Evolutionary conservation across 192 early-diverging fungal genomes (phyloP).

Genomic region (Fimicolochytrium jonesii): DNA sequence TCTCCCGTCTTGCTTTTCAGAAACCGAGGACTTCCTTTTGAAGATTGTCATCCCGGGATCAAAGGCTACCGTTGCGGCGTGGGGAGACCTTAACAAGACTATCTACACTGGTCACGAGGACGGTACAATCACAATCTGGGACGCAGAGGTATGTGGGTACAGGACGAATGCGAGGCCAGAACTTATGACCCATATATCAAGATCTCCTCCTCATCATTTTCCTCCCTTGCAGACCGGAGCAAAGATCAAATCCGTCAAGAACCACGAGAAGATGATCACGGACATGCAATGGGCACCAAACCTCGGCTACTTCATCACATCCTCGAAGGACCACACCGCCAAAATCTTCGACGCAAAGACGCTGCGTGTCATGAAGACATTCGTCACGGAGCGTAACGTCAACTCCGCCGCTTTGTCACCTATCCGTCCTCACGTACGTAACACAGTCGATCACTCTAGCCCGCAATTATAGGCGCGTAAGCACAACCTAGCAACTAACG

Average conservation of each 20-base stretch:
- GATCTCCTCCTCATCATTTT: not conserved
- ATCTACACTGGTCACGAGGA: slow-evolving; percentile 94
- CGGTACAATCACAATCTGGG: slow-evolving; percentile 83
- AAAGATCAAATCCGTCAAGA: slow-evolving; percentile 53
- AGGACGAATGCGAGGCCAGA: too few relatives aligned
- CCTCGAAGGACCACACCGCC: slow-evolving; percentile 91
- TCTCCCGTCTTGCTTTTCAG: too few relatives aligned
- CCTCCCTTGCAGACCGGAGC: slow-evolving; percentile 59
- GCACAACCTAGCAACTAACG: too few relatives aligned
- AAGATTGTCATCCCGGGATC: slow-evolving; percentile 68
- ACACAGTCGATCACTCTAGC: too few relatives aligned
- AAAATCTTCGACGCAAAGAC: slow-evolving; percentile 84
- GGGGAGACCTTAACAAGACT: slow-evolving; percentile 89
- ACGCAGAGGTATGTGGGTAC: slow-evolving; percentile 53
- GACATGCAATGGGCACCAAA: slow-evolving; percentile 92
- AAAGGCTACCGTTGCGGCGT: slow-evolving; percentile 89
- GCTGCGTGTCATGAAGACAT: slow-evolving; percentile 79
- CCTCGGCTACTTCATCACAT: slow-evolving; percentile 90
- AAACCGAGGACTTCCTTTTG: slow-evolving; percentile 74
- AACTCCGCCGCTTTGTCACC: slow-evolving; percentile 94
- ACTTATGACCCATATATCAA: too few relatives aligned
- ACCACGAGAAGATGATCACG: slow-evolving; percentile 70
- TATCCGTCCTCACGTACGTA: slow-evolving; percentile 43
- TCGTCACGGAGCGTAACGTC: slow-evolving; percentile 78
- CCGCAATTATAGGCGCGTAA: too few relatives aligned